Percentiles rank a stretch among this genome's conserved stretches.
phyloP scores from a whole-genome alignment of 1,139 yeast species.

The Dujonia santamariae region DNA sequence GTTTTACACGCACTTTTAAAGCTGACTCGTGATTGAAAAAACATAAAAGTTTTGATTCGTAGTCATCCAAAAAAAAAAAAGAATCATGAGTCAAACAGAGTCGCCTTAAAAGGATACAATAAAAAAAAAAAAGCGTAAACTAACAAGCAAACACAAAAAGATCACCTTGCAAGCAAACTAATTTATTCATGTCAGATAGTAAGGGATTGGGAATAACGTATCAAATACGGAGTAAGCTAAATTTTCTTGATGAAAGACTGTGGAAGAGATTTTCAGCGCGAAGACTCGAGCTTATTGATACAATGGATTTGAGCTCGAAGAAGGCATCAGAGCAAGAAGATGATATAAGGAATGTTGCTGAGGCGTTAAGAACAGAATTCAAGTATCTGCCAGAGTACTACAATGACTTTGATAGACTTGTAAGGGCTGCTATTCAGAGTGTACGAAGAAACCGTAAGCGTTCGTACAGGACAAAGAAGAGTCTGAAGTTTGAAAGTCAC shows the following conservation, averaged over 20 bases:
- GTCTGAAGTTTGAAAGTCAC: too few species aligned
- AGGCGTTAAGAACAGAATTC: constrained; percentile 71
- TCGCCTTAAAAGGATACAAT: neutral
- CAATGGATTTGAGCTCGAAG: constrained; percentile 66
- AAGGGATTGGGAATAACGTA: constrained; percentile 69
- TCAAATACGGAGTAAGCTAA: constrained; percentile 66
- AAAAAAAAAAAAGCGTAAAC: neutral
- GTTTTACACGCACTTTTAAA: too few species aligned
- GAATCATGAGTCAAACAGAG: constrained; percentile 3
- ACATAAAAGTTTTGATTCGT: constrained; percentile 4
- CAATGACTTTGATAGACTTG: constrained; percentile 81
- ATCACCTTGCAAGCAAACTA: neutral
- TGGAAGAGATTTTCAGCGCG: constrained; percentile 93
- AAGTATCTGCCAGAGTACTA: constrained; percentile 57
- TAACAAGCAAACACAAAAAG: neutral
- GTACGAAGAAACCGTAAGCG: constrained; percentile 46
- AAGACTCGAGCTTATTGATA: constrained; percentile 82
- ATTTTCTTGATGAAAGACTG: constrained; percentile 72
- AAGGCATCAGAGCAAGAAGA: constrained; percentile 93
- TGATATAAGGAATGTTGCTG: constrained; percentile 74
- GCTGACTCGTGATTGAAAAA: too few species aligned
- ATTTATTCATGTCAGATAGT: neutral
- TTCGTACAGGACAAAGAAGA: constrained; percentile 27
- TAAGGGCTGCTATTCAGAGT: constrained; percentile 85
- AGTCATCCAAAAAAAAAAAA: constrained; percentile 5